These are phyloP conservation scores for Pseudogymnoascus pannorum DNA, from an alignment of 2,329 filamentous ascomycete genomes.

Conservation along the genomic window DNA sequence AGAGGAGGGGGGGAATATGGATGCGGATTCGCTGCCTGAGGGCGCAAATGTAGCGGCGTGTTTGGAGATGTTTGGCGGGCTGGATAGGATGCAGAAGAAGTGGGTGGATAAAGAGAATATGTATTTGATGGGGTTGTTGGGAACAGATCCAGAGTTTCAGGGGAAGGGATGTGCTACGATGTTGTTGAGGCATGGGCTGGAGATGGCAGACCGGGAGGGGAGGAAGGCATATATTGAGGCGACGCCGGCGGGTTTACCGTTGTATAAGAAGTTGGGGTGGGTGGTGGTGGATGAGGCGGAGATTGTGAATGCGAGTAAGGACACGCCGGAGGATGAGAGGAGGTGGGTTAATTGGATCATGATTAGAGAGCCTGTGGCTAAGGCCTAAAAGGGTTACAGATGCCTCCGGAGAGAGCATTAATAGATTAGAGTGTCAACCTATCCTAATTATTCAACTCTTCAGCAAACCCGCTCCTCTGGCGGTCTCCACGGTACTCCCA, in stretches of 20 bases:
- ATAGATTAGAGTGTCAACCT: background rate
- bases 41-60: constrained; percentile 28
- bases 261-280: constrained; percentile 35
- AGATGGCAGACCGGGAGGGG: constrained; percentile 29
- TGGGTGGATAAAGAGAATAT: constrained; percentile 27
- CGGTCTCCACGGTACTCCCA: constrained; percentile 80
- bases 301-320: constrained; percentile 16
- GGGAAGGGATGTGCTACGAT: constrained; percentile 31
- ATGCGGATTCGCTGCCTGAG: constrained; percentile 21
- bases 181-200: constrained; percentile 31
- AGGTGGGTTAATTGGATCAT: constrained; percentile 21
- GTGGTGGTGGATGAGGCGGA: constrained; percentile 28
- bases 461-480: constrained; percentile 70
- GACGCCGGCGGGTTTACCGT: constrained; percentile 28
- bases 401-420: background rate
- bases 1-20: constrained; percentile 13
- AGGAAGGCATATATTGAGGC: constrained; percentile 33
- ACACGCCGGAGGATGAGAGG: constrained; percentile 21
- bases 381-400: background rate
- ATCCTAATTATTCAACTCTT: constrained; percentile 11
- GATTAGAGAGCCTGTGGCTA: constrained; percentile 22
- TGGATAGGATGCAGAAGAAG: constrained; percentile 25
- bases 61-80: constrained; percentile 25
- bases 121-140: constrained; percentile 33
- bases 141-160: constrained; percentile 30